Evolutionary conservation across 129 eudicot genomes (phyloP).

Genomic region (Flaveria ramosissima): DNA sequence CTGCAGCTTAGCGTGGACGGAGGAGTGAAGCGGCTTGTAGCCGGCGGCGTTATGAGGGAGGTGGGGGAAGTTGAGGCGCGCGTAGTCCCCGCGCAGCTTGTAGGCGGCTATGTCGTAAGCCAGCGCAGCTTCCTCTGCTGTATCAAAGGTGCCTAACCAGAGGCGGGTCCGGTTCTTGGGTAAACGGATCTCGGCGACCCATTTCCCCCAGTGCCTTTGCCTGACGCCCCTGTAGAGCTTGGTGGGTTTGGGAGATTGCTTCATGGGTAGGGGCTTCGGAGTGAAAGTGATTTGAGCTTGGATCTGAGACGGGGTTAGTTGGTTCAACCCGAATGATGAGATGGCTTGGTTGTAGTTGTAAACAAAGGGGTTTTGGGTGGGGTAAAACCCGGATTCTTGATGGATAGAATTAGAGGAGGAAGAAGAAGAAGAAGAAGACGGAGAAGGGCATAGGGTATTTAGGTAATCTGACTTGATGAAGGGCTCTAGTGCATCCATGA

Average conservation of each 20-base stretch:
- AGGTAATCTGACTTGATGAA: constrained; percentile 59
- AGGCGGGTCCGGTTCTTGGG: constrained; percentile 90
- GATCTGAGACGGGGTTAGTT: constrained; percentile 52
- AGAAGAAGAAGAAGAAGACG: constrained; percentile 6
- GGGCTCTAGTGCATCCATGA: constrained; percentile 91
- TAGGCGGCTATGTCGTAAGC: constrained; percentile 89
- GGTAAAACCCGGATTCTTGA: constrained; percentile 15
- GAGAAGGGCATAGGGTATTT: constrained; percentile 32
- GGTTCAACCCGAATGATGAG: constrained; percentile 39
- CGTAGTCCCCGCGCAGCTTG: constrained; percentile 76
- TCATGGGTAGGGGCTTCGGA: constrained; percentile 61
- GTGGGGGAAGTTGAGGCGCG: constrained; percentile 76
- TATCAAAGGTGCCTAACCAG: constrained; percentile 86
- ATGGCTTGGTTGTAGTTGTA: constrained; percentile 19
- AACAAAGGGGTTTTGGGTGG: neutral
- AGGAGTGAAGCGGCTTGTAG: constrained; percentile 77
- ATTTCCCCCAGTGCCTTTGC: constrained; percentile 96
- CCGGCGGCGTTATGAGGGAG: constrained; percentile 66
- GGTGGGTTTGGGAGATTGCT: constrained; percentile 68
- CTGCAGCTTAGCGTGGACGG: constrained; percentile 78
- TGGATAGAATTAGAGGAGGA: neutral
- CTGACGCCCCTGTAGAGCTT: constrained; percentile 86
- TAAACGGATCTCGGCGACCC: constrained; percentile 95
- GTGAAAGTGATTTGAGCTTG: constrained; percentile 48
- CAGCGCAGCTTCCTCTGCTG: constrained; percentile 88